Evolutionary conservation across 805 yeast genomes (phyloP), one percentile per base, ranked within the genome.

Genomic region (Starmerella roubikii): DNA sequence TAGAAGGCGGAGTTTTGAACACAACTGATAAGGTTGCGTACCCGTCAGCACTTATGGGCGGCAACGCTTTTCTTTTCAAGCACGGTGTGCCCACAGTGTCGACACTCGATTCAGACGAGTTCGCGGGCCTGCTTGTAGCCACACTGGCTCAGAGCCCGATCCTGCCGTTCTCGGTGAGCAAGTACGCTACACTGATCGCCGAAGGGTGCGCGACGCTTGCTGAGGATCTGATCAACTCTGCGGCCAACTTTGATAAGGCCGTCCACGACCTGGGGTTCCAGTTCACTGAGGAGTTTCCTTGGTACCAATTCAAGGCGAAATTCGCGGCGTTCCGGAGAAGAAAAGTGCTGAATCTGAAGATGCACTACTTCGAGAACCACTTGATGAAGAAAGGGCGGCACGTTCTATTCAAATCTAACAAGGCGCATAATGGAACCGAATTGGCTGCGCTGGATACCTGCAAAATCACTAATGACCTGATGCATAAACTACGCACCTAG

Each of bases 281-380:
- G 30, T 40, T 43, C 35, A 41, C 44, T 1, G 23, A 22, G 9
- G 51, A 47, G 35, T 39, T 32, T 29, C 49, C 51, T 9, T 47
- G 51, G 51, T 46, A 39, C 29, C 37, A 41, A 26, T 28, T 38
- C 15, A 15, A 21, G 19, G 23, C 22, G 5, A 47, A 47, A 31
- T 12, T 47, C 19, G 21, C 30, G 16, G 35, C 41, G 11, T 8
- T 40, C 23, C 18, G 29, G 4, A 16, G 20, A 21, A 35, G 41
- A 11, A 47, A 46, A 32, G 28, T 13, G 5, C 39, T 40, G 13
- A 46, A 40, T 19, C 30, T 38, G 10, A 26, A 30, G 2, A 31
- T 47, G 27, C 37, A 23, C 9, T 22, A 11, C 25, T 32, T 45
- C 20, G 50, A 47, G 25, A 23, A 20, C 20, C 32, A 22, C 13